A percentile compares a stretch with the other conserved stretches of the same genome.
Evolutionary conservation across 257 asterid species (phyloP).

Genomic region (Apocynum venetum): DNA sequence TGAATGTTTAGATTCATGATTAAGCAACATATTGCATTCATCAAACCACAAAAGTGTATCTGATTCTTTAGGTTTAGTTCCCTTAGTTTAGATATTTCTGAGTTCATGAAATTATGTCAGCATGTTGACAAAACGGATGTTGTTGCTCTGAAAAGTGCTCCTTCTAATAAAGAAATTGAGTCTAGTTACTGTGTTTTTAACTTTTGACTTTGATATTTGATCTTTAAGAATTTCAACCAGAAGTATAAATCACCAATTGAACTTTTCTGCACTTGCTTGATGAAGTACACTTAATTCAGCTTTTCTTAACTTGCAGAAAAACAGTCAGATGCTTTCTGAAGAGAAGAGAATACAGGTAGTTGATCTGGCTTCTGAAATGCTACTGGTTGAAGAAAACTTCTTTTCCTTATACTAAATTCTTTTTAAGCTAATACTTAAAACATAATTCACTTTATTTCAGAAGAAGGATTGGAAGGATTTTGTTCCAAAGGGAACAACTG

Average conservation of each 20-base stretch:
- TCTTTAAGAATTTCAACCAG: neutral
- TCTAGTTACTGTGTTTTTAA: neutral
- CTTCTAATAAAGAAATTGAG: neutral
- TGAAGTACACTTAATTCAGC: slow-evolving; percentile 19
- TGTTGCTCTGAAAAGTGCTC: neutral
- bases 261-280: neutral
- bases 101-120: neutral
- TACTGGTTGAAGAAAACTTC: slow-evolving; percentile 21
- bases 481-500: slow-evolving; percentile 27
- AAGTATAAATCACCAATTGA: neutral
- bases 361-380: slow-evolving; percentile 20
- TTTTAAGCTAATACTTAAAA: slow-evolving; percentile 13
- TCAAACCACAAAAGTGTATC: neutral
- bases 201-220: neutral
- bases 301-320: slow-evolving; percentile 26
- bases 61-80: neutral
- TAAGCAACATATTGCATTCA: neutral
- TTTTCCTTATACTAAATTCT: slow-evolving; percentile 10
- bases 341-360: slow-evolving; percentile 20
- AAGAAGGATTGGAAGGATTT: slow-evolving; percentile 34
- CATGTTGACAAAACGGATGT: neutral
- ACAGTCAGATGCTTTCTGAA: slow-evolving; percentile 14
- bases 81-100: neutral
- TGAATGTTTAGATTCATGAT: neutral
- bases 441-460: slow-evolving; percentile 29